Percentiles rank a stretch among this genome's conserved stretches.
These are phyloP conservation scores for Fomitopsis palustris DNA, from an alignment of 1,284 basidiomycete species.

Conservation along the genomic window DNA sequence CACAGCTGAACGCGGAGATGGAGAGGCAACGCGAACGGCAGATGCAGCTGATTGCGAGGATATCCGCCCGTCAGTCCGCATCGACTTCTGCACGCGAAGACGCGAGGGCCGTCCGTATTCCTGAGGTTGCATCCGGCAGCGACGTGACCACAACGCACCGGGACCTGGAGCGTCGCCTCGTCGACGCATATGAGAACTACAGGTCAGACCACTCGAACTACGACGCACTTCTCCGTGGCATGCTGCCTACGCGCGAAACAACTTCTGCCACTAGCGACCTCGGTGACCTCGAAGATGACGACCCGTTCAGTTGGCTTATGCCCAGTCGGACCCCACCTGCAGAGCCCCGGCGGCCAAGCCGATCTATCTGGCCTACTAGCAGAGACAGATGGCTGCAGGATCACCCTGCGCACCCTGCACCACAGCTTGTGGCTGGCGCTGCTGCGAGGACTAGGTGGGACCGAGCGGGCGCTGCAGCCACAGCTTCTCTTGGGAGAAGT, in stretches of 20 bases:
- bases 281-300: background rate
- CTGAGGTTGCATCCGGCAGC: background rate
- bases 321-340: background rate
- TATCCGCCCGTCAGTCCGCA: background rate
- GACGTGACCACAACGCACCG: background rate
- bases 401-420: background rate
- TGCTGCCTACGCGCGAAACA: background rate
- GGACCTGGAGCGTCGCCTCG: background rate
- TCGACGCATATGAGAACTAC: background rate
- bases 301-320: constrained; percentile 11
- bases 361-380: background rate
- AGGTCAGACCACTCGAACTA: background rate
- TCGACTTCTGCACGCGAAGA: background rate
- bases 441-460: background rate
- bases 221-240: background rate
- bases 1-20: background rate
- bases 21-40: background rate
- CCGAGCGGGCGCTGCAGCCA: background rate
- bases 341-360: background rate
- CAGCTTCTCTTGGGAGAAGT: background rate
- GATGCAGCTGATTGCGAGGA: background rate
- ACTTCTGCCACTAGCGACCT: background rate
- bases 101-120: background rate
- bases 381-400: background rate
- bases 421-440: background rate